Conservation (phyloP, 2,329 filamentous ascomycete species). For the Sphaerulina musiva region DNA sequence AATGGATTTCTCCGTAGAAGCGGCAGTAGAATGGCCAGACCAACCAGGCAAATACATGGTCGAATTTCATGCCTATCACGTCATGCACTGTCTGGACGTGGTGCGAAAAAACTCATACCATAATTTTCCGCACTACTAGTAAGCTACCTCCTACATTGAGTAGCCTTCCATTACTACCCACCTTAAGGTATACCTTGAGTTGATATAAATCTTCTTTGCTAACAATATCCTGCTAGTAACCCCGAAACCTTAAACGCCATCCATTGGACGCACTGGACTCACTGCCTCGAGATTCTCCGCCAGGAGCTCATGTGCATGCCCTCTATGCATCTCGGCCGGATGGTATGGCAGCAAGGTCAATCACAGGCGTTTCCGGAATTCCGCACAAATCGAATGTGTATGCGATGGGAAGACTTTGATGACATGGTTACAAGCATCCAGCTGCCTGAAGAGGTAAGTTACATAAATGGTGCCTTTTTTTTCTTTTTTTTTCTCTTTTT, state of each 20-base stretch:
- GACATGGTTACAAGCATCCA: not conserved
- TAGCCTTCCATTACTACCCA: no score
- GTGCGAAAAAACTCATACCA: not conserved
- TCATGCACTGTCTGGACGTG: not conserved
- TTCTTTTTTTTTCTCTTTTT: not conserved
- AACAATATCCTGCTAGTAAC: not conserved
- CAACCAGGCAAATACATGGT: not conserved
- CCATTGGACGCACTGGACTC: not conserved
- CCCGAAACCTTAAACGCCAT: not conserved
- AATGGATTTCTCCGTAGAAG: not conserved
- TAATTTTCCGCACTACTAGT: not conserved
- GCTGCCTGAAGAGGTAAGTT: not conserved
- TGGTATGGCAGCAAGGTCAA: not conserved
- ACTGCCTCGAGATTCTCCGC: slow-evolving; percentile 8
- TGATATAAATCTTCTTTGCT: no score
- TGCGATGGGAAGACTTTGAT: not conserved
- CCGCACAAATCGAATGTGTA: not conserved
- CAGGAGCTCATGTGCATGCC: slow-evolving; percentile 3
- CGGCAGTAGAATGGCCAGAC: not conserved
- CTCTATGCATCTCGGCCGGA: not conserved
- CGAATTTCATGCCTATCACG: not conserved
- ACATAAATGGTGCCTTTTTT: no score
- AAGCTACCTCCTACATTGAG: not conserved
- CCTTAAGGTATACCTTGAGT: no score
- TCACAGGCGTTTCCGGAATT: not conserved